phyloP scores from a whole-genome alignment of 345 rosid species.

The Aquilaria yunnanensis region DNA sequence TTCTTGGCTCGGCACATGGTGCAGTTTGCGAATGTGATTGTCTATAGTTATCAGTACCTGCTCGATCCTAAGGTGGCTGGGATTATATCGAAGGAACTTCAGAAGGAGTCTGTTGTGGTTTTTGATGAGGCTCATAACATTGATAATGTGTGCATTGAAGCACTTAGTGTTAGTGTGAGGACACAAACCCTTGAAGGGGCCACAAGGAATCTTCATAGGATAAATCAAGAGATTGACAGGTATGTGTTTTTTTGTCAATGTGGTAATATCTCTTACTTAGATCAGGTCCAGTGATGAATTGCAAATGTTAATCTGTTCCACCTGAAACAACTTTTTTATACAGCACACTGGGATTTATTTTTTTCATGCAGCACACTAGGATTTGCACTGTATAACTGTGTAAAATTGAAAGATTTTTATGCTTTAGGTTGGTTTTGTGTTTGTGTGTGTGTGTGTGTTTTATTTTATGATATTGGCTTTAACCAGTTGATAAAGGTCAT shows the following conservation, averaged over 20 bases:
- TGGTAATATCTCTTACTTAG: too few relatives aligned
- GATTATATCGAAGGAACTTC: constrained; percentile 95
- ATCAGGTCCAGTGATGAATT: too few relatives aligned
- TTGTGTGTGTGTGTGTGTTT: too few relatives aligned
- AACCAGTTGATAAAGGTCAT: too few relatives aligned
- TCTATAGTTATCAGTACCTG: constrained; percentile 93
- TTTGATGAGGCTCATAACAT: constrained; percentile 99
- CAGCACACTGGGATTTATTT: too few relatives aligned
- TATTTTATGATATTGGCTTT: too few relatives aligned
- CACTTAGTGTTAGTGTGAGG: constrained; percentile 91
- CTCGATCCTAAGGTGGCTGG: constrained; percentile 99
- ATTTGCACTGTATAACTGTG: too few relatives aligned
- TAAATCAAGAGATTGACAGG: constrained; percentile 83
- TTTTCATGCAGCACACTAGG: too few relatives aligned
- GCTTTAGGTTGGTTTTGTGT: not conserved
- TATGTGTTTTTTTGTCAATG: constrained; percentile 17
- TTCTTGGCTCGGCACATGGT: constrained; percentile 92
- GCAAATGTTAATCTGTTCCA: too few relatives aligned
- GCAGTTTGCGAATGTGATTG: constrained; percentile 87
- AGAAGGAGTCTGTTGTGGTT: constrained; percentile 88
- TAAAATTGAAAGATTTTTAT: too few relatives aligned
- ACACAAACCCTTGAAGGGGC: constrained; percentile 95
- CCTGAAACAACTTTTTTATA: too few relatives aligned
- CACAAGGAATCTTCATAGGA: constrained; percentile 69
- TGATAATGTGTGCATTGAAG: constrained; percentile 95